Evolutionary conservation across 805 yeast species (phyloP), one percentile per base, ranked within the genome.

Genomic region (Cyberlindnera mycetangii): DNA sequence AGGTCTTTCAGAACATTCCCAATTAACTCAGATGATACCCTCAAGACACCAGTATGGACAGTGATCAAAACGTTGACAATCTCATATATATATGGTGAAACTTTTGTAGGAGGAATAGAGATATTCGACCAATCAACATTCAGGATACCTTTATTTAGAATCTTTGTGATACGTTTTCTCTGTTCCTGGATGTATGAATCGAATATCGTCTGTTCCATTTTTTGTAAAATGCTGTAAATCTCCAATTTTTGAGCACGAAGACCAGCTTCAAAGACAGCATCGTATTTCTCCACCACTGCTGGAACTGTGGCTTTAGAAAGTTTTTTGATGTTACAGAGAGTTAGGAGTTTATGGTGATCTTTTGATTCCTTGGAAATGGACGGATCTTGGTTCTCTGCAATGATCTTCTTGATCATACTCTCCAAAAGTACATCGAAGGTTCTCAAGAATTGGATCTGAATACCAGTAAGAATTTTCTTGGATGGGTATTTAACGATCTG

Each of bases 281-380:
- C 83, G 55, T 78, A 81, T 41, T 64, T 63, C 38, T 69, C 70
- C 12, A 80, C 56, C 16, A 79, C 61, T 18, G 62, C 58, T 1
- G 85, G 82, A 20, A 83, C 65, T 3, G 76, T 67, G 3, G 54
- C 59, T 18, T 64, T 65, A 25, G 74, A 66, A 24, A 84, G 61
- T 37, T 69, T 70, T 36, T 71, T 73, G 37, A 83, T 59, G 53
- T 82, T 83, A 34, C 81, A 72, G 34, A 82, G 59, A 0, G 84
- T 73, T 31, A 76, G 56, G 30, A 79, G 63, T 12, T 79, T 67
- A 47, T 75, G 76, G 7, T 71, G 59, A 40, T 75, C 68, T 52
- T 68, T 67, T 28, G 65, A 59, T 18, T 61, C 60, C 30, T 38
- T 49, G 3, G 51, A 19, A 5, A 55, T 20, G 2, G 35, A 16